phyloP scores from a whole-genome alignment of 78 protist species.

The Guillardia theta region DNA sequence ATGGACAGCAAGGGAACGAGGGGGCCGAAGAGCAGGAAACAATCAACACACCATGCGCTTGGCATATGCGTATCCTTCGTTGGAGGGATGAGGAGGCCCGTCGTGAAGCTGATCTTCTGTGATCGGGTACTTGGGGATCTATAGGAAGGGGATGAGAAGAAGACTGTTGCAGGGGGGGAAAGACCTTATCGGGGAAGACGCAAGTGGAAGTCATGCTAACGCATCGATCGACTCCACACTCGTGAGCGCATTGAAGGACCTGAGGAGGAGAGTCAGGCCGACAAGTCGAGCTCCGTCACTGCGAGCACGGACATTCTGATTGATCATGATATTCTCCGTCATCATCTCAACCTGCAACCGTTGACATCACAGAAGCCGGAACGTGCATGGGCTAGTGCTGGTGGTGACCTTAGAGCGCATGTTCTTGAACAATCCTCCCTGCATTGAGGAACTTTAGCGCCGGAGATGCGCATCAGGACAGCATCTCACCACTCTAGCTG shows the following conservation, averaged over 20 bases:
- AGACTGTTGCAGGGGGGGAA: too few relatives aligned
- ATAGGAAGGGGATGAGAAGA: too few relatives aligned
- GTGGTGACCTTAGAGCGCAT: slow-evolving; percentile 70
- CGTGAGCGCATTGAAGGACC: not conserved
- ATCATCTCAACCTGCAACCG: slow-evolving; percentile 20
- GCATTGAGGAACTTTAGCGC: too few relatives aligned
- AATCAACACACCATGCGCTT: slow-evolving; percentile 90
- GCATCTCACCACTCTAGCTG: slow-evolving; percentile 73
- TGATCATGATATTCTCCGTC: slow-evolving; percentile 73
- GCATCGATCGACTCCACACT: slow-evolving; percentile 58
- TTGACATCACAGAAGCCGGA: not conserved
- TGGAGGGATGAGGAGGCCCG: slow-evolving; percentile 90
- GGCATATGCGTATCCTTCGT: slow-evolving; percentile 90
- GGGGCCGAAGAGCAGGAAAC: slow-evolving; percentile 2
- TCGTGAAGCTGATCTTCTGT: slow-evolving; percentile 52
- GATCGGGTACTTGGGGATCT: not conserved
- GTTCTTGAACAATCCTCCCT: slow-evolving; percentile 87
- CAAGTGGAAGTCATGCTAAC: slow-evolving; percentile 89
- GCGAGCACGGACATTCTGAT: slow-evolving; percentile 67
- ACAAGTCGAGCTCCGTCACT: not conserved
- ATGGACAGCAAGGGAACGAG: slow-evolving; percentile 25
- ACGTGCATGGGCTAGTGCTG: not conserved
- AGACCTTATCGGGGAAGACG: slow-evolving; percentile 94
- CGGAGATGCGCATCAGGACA: too few relatives aligned
- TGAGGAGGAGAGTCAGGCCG: not conserved